These are phyloP conservation scores for Melampsora americana DNA, from an alignment of 1,284 basidiomycete genomes.

Conservation along the genomic window DNA sequence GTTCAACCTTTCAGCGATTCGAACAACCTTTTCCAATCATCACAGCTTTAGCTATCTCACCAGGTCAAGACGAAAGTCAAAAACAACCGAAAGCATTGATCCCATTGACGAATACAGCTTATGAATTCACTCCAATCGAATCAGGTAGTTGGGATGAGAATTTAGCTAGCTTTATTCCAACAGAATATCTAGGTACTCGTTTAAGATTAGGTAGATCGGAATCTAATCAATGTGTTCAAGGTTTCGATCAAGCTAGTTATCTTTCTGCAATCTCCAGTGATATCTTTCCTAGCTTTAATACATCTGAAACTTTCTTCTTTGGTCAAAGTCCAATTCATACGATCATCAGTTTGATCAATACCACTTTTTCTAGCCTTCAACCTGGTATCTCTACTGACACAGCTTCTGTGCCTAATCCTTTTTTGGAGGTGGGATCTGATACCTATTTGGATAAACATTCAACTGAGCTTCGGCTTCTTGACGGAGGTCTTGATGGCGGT, in stretches of 20 bases:
- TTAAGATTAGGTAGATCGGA: slow-evolving; percentile 14
- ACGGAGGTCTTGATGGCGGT: slow-evolving; percentile 41
- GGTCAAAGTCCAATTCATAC: slow-evolving; percentile 13
- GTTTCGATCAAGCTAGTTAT: slow-evolving; percentile 37
- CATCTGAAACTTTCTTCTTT: slow-evolving; percentile 19
- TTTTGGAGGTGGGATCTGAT: slow-evolving; percentile 19
- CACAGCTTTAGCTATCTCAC: slow-evolving; percentile 25
- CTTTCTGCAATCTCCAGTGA: slow-evolving; percentile 31
- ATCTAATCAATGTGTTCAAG: slow-evolving; percentile 17
- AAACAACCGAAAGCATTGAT: slow-evolving; percentile 19
- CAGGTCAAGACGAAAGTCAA: background rate
- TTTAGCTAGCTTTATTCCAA: slow-evolving; percentile 38
- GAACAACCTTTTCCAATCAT: slow-evolving; percentile 42
- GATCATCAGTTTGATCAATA: slow-evolving; percentile 16
- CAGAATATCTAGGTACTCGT: slow-evolving; percentile 34
- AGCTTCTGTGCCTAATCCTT: slow-evolving; percentile 39
- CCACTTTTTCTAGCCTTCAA: slow-evolving; percentile 10
- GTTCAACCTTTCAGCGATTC: slow-evolving; percentile 25
- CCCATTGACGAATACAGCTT: slow-evolving; percentile 17
- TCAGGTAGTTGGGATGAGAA: slow-evolving; percentile 36
- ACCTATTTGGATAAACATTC: slow-evolving; percentile 21
- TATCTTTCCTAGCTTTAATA: slow-evolving; percentile 34
- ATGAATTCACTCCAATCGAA: slow-evolving; percentile 39
- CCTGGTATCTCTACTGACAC: slow-evolving; percentile 37
- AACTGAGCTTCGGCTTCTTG: slow-evolving; percentile 18